Base-by-base conservation (phyloP, 2,329 filamentous ascomycete species). In the Alternaria triticimaculans region DNA sequence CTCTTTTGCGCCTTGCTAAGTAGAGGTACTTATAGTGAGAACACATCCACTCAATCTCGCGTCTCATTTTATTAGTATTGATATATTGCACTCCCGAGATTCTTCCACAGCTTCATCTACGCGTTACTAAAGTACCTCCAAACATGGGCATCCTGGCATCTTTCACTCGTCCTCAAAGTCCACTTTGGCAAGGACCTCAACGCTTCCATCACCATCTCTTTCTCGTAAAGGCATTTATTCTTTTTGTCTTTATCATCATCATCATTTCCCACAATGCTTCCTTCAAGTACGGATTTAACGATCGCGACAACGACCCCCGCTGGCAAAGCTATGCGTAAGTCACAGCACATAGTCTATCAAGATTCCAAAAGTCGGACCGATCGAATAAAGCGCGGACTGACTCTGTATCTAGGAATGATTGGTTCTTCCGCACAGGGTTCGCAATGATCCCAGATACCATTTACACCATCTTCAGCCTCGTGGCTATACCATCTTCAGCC, bases 161-260 rank as follows among this genome's bases (percentile, higher is more conserved):
- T 12, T 58, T 66, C 15, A 60, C 37, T 20, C 37, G n/a, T 5
- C 57, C 65, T 10, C 18, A 21, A 43, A 63, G 66, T 41, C 23
- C 54, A 11, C 58, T 44, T 56, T 70, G 66, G 67, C 60, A 64
- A 50, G 64, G 64, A 41, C 4, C 41, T 18, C 65, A 56, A 26
- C 60, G 43, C 54, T 57, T 58, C 30, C 67, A 69, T 50, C 62
- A 63, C 57, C 54, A 26, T 18, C 10, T 62, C 25, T 70, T 67
- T 37, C 44, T 58, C 33, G 7, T 63, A 11, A 68, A 63, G 54
- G 62, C 45, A 18, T n/a, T 49, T 18, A 18, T 26, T 7, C 45
- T 49, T 25, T 18, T 28, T 21, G 15, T 49, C 10, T 49, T 49
- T n/a, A 25, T 49, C 9, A 26, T 49, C 23, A 26, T 28, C 10